A percentile compares a stretch with the other conserved stretches of the same genome.
phyloP scores from a whole-genome alignment of 176 grass and related monocot genomes.

The Oryza coarctata region DNA sequence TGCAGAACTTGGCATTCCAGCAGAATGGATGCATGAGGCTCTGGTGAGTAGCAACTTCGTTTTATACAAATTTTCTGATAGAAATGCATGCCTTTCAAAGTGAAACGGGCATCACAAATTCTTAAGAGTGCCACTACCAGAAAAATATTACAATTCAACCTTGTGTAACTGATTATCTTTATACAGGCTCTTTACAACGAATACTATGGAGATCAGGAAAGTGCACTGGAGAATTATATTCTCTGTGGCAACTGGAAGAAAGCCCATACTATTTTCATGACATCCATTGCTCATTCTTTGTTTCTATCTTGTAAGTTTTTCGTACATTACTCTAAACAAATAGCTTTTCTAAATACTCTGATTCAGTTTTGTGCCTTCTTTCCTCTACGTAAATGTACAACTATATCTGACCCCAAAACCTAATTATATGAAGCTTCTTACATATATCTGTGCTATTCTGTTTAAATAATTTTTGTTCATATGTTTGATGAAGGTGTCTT shows the following conservation, averaged over 20 bases:
- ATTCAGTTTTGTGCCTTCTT: constrained; percentile 14
- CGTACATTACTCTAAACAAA: neutral
- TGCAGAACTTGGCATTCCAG: constrained; percentile 80
- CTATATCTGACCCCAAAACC: neutral
- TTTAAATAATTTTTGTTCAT: constrained; percentile 1
- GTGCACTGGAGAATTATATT: constrained; percentile 79
- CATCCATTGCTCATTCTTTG: constrained; percentile 70
- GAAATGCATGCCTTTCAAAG: neutral
- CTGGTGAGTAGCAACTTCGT: constrained; percentile 53
- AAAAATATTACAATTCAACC: constrained; percentile 2
- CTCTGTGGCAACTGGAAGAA: constrained; percentile 76
- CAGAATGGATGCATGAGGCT: constrained; percentile 90
- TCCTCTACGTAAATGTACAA: neutral
- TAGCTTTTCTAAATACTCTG: neutral
- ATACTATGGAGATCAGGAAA: constrained; percentile 64
- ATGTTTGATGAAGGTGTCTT: neutral
- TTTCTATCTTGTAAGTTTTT: constrained; percentile 87
- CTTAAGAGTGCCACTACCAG: neutral
- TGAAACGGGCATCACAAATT: neutral
- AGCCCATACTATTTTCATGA: constrained; percentile 87
- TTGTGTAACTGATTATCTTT: constrained; percentile 6
- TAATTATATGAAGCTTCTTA: neutral
- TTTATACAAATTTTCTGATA: constrained; percentile 24
- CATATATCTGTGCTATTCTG: neutral
- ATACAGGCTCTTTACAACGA: constrained; percentile 83